phyloP scores from a whole-genome alignment of 2,329 filamentous ascomycete species.

The Cladophialophora chaetospira region DNA sequence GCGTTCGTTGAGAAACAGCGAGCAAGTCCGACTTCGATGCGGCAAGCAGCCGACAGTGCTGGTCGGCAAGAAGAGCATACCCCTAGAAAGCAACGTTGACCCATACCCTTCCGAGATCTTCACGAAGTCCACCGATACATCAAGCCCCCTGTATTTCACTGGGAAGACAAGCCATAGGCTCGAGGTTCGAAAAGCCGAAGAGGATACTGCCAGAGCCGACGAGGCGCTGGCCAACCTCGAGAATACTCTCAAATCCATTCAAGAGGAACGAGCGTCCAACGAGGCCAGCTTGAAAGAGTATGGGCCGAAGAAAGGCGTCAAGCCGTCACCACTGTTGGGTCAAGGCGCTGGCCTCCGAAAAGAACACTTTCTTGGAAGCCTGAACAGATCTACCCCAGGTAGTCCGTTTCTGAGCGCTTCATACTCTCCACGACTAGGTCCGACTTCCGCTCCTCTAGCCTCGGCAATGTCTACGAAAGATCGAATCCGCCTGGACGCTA shows the following conservation, averaged over 20 bases:
- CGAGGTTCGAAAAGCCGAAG: conserved; percentile 56
- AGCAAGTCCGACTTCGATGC: conserved; percentile 49
- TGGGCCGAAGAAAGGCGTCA: conserved; percentile 25
- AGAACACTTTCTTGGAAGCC: conserved; percentile 43
- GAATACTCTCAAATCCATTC: conserved; percentile 60
- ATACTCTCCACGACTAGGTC: conserved; percentile 41
- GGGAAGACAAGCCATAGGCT: conserved; percentile 61
- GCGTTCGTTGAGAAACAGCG: conserved; percentile 44
- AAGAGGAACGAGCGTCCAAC: conserved; percentile 63
- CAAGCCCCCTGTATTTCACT: conserved; percentile 56
- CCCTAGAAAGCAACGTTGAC: conserved; percentile 57
- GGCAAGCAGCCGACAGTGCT: conserved; percentile 58
- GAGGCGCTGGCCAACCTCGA: conserved; percentile 61
- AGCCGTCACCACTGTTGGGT: conserved; percentile 36
- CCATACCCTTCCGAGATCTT: conserved; percentile 62
- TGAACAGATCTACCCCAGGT: conserved; percentile 44
- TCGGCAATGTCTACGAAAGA: conserved; percentile 33
- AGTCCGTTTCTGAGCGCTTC: conserved; percentile 45
- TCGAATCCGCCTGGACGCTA: conserved; percentile 44
- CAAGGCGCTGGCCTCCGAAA: conserved; percentile 38
- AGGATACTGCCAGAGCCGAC: conserved; percentile 59
- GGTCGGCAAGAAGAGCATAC: conserved; percentile 59
- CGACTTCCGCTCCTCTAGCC: conserved; percentile 47
- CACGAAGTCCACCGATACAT: conserved; percentile 43
- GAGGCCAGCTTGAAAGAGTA: conserved; percentile 47